phyloP scores from a whole-genome alignment of 208 protist species.

The Acanthamoeba healyi region DNA sequence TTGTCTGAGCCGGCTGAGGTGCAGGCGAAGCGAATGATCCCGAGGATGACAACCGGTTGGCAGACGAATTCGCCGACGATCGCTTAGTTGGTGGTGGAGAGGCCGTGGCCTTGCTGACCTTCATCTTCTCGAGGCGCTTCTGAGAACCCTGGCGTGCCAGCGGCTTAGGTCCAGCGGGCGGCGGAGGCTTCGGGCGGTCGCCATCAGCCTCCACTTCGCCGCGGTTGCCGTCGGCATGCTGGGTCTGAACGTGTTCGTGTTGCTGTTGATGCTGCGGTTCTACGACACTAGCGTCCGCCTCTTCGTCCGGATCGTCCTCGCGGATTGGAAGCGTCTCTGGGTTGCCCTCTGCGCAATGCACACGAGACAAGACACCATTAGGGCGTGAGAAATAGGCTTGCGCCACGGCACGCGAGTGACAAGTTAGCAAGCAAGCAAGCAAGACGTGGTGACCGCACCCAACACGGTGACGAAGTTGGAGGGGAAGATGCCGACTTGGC shows the following conservation, averaged over 20 bases:
- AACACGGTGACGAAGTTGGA: conserved; percentile 10
- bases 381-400: background rate
- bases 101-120: background rate
- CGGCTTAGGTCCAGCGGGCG: background rate
- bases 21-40: background rate
- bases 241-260: background rate
- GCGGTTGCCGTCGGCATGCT: background rate
- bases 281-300: background rate
- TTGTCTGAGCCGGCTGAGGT: background rate
- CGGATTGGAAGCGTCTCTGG: background rate
- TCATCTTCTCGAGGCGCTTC: conserved; percentile 4
- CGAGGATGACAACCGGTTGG: background rate
- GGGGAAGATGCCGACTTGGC: background rate
- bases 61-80: background rate
- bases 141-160: conserved; percentile 4
- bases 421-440: too few relatives aligned
- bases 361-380: background rate
- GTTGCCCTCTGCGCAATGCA: background rate
- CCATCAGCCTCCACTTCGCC: background rate
- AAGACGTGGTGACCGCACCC: background rate
- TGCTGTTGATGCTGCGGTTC: background rate
- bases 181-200: background rate
- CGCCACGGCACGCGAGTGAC: background rate
- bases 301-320: background rate
- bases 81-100: background rate